Percentiles rank a stretch among this genome's conserved stretches.
Evolutionary conservation across 495 filamentous ascomycete species (phyloP).

Genomic region (Coniosporium apollinis): DNA sequence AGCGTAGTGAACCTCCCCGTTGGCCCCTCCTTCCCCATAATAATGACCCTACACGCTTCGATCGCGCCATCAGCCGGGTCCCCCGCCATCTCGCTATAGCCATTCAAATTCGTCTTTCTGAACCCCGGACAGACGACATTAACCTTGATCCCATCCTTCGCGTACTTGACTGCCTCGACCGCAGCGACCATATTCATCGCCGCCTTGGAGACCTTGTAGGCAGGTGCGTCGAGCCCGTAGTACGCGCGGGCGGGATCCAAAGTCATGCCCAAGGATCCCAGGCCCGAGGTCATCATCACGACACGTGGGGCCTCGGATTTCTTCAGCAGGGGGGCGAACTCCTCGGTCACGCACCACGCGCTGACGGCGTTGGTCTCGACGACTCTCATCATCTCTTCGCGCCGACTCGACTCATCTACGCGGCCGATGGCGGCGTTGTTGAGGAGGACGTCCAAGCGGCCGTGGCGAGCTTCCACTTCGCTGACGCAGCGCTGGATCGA

Average conservation of each 20-base stretch:
- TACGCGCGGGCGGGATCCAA: no score
- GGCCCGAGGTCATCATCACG: conserved; percentile 5
- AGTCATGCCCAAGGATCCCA: conserved; percentile 4
- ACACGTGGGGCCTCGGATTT: conserved; percentile 5
- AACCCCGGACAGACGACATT: conserved; percentile 4
- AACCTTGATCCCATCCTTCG: conserved; percentile 3
- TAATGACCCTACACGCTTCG: no score
- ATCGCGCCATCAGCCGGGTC: no score
- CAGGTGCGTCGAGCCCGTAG: background rate
- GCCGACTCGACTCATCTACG: conserved; percentile 1
- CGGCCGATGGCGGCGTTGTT: conserved; percentile 5
- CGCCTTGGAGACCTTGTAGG: conserved; percentile 5
- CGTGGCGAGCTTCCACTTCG: conserved; percentile 1
- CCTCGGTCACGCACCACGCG: conserved; percentile 2
- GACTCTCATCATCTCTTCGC: background rate
- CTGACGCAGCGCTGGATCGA: no score
- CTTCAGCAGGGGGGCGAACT: conserved; percentile 5
- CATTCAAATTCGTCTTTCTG: no score
- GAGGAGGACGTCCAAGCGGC: conserved; percentile 1
- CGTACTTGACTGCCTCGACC: background rate
- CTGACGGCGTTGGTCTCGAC: conserved; percentile 5
- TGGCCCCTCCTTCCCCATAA: no score
- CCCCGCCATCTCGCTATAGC: no score
- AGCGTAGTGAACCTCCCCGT: no score
- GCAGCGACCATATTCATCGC: conserved; percentile 9